These are phyloP conservation scores for Cupressus sempervirens DNA, from an alignment of 75 land plant species.

Conservation along the genomic window DNA sequence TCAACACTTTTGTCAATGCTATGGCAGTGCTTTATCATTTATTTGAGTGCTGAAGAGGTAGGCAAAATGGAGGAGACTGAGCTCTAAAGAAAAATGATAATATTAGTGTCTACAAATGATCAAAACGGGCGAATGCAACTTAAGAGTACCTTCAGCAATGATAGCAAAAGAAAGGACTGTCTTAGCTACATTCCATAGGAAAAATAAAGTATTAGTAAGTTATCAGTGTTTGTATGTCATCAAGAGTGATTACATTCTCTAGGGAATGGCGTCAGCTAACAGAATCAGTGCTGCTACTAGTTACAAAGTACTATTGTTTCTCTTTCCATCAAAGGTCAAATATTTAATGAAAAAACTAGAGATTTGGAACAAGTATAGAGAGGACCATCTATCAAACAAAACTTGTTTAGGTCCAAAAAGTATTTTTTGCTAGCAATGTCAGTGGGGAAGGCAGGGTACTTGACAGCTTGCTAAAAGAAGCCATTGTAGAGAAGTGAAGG, in stretches of 20 bases:
- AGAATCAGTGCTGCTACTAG: neutral
- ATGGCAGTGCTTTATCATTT: neutral
- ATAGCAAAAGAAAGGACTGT: neutral
- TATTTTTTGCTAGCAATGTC: neutral
- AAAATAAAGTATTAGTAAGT: neutral
- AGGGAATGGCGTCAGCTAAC: neutral
- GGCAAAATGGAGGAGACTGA: neutral
- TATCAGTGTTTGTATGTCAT: neutral
- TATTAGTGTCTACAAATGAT: neutral
- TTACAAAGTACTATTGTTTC: neutral
- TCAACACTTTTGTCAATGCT: neutral
- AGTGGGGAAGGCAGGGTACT: neutral
- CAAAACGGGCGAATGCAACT: neutral
- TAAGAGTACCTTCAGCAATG: neutral
- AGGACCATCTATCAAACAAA: neutral
- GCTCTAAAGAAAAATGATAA: neutral
- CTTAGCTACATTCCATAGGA: neutral
- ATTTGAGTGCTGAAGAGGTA: neutral
- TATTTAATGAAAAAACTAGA: neutral
- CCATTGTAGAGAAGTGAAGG: neutral
- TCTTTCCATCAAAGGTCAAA: neutral
- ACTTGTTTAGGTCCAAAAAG: neutral
- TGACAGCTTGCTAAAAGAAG: neutral
- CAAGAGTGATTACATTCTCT: neutral
- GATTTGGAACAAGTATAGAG: neutral